Percentiles rank a stretch among this genome's conserved stretches.
Conservation (phyloP, 2,329 filamentous ascomycete species). For the Xylariaceae sp. region DNA sequence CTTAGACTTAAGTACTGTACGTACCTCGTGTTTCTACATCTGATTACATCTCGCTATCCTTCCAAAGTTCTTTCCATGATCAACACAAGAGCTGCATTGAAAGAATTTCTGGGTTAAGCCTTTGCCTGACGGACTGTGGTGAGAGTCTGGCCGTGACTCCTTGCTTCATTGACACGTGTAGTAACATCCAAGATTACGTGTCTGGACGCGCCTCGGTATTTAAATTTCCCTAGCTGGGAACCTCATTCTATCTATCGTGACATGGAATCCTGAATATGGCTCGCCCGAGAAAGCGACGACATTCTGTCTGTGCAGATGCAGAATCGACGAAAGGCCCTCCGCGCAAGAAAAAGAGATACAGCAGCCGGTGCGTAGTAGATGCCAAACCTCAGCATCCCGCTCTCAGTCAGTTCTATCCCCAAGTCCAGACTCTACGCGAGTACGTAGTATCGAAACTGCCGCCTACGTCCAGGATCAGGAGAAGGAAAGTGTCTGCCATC, state of each 20-base stretch:
- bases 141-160: too few species aligned
- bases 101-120: too few species aligned
- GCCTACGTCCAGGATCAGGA: slow-evolving; percentile 55
- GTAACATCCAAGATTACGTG: too few species aligned
- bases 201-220: too few species aligned
- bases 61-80: too few species aligned
- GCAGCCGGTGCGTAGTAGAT: slow-evolving; percentile 1
- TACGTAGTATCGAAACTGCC: slow-evolving; percentile 65
- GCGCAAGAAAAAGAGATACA: slow-evolving; percentile 16
- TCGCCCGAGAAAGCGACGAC: slow-evolving; percentile 27
- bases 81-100: too few species aligned
- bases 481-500: slow-evolving; percentile 49
- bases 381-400: slow-evolving; percentile 50
- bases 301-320: slow-evolving; percentile 7
- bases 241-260: slow-evolving; percentile 1
- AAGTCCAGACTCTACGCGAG: slow-evolving; percentile 61
- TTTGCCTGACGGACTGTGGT: too few species aligned
- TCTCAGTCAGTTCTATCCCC: slow-evolving; percentile 61
- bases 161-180: too few species aligned
- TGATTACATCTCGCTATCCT: too few species aligned
- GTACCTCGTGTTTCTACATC: too few species aligned
- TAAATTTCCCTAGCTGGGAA: background rate
- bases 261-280: slow-evolving; percentile 18
- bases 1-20: too few species aligned
- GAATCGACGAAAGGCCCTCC: slow-evolving; percentile 9